Evolutionary conservation across 192 early-diverging fungal genomes (phyloP).

Genomic region (Backusella sp.): DNA sequence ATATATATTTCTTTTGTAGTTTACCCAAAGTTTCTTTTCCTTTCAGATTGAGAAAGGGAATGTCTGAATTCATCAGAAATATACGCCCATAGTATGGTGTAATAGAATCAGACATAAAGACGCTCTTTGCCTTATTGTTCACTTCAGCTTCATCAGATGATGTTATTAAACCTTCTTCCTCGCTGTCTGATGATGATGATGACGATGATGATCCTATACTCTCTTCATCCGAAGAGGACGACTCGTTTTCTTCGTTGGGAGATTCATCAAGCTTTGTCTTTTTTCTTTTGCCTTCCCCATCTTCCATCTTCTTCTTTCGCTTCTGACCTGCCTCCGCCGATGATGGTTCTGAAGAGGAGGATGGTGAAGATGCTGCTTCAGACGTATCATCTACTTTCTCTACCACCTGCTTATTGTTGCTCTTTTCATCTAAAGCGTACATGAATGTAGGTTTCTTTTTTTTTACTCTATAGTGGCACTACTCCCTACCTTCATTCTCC

Average conservation of each 20-base stretch:
- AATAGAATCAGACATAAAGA: conserved; percentile 3
- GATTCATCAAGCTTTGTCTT: background rate
- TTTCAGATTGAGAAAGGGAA: conserved; percentile 54
- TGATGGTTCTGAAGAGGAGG: background rate
- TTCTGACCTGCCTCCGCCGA: background rate
- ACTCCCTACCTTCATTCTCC: conserved; percentile 34
- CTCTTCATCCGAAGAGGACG: too few species aligned
- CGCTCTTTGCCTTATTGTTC: background rate
- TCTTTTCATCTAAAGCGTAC: background rate
- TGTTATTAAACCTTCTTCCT: conserved; percentile 10
- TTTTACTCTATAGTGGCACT: background rate
- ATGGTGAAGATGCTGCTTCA: background rate
- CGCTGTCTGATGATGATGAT: background rate
- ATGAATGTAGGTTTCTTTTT: background rate
- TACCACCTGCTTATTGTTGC: background rate
- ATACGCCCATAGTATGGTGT: conserved; percentile 53
- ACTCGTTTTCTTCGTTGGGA: background rate
- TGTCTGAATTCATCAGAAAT: conserved; percentile 66
- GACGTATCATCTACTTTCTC: background rate
- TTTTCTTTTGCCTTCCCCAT: background rate
- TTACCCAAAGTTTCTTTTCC: conserved; percentile 50
- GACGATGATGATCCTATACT: background rate
- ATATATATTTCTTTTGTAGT: background rate
- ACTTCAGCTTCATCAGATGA: conserved; percentile 12
- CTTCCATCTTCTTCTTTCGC: background rate